A percentile compares a stretch with the other conserved stretches of the same genome.
Conservation (phyloP, 1,284 basidiomycete genomes). For the Heterobasidion irregulare region DNA sequence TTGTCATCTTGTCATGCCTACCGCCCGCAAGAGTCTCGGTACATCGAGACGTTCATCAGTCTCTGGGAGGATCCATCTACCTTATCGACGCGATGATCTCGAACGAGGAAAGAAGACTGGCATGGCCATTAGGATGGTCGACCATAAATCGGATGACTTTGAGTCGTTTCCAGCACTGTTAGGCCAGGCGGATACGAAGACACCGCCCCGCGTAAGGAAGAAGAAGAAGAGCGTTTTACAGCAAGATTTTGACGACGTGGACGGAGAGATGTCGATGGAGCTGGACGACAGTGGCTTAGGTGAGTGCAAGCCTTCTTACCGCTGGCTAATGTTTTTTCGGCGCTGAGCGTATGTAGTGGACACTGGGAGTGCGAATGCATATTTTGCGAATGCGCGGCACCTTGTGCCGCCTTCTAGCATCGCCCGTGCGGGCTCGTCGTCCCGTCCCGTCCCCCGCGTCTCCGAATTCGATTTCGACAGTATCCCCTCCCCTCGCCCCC, state of each 20-base stretch:
- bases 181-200: constrained; percentile 55
- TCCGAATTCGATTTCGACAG: constrained; percentile 58
- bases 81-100: constrained; percentile 66
- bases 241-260: constrained; percentile 37
- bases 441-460: constrained; percentile 40
- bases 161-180: constrained; percentile 77
- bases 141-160: constrained; percentile 75
- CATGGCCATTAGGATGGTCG: constrained; percentile 55
- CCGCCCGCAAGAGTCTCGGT: constrained; percentile 26
- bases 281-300: constrained; percentile 49
- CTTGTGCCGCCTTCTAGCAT: constrained; percentile 36
- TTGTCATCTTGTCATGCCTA: constrained; percentile 17
- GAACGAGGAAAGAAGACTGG: constrained; percentile 73
- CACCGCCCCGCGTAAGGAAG: constrained; percentile 39
- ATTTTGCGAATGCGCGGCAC: constrained; percentile 42
- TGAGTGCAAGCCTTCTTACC: constrained; percentile 4
- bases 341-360: constrained; percentile 14
- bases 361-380: constrained; percentile 41
- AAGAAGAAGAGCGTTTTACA: constrained; percentile 33
- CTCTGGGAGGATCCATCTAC: constrained; percentile 47
- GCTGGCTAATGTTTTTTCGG: constrained; percentile 9
- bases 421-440: constrained; percentile 33
- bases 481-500: constrained; percentile 54
- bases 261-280: constrained; percentile 69
- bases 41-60: constrained; percentile 14